phyloP scores from a whole-genome alignment of 345 rosid species.

The Gossypioides kirkii region DNA sequence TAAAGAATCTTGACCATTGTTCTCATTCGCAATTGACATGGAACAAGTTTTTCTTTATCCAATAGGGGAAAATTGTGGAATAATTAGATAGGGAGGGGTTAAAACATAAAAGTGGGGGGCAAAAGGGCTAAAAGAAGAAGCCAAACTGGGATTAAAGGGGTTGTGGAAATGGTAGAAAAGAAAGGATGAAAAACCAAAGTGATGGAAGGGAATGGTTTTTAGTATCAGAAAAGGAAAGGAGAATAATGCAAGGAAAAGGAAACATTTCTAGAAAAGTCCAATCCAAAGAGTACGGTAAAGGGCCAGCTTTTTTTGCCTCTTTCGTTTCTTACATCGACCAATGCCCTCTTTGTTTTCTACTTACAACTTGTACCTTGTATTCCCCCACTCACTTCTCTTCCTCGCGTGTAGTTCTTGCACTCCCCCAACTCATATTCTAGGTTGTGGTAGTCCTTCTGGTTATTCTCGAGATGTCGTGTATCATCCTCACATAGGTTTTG shows the following conservation, averaged over 20 bases:
- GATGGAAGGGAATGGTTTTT: not conserved
- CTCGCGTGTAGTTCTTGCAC: constrained; percentile 15
- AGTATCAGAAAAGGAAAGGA: constrained; percentile 55
- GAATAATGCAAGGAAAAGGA: constrained; percentile 78
- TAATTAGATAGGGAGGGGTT: constrained; percentile 8
- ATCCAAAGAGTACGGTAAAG: constrained; percentile 85
- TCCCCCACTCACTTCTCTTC: constrained; percentile 14
- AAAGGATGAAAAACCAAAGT: not conserved
- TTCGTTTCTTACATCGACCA: constrained; percentile 39
- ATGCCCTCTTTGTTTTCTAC: constrained; percentile 25
- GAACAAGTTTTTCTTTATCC: not conserved
- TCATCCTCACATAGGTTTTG: too few relatives aligned
- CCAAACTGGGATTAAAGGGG: not conserved
- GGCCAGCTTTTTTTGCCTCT: constrained; percentile 45
- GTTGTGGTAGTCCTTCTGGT: not conserved
- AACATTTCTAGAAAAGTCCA: constrained; percentile 84
- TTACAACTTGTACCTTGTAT: constrained; percentile 41
- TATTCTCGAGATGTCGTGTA: not conserved
- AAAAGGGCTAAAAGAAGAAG: not conserved
- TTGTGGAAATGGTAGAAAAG: not conserved
- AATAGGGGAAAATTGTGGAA: not conserved
- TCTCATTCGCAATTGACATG: too few relatives aligned
- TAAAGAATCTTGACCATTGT: too few relatives aligned
- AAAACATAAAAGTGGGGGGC: not conserved
- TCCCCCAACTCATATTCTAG: not conserved